A percentile compares a stretch with the other conserved stretches of the same genome.
These are phyloP conservation scores for Fraxinus pennsylvanica DNA, from an alignment of 257 asterid species.

Conservation along the genomic window DNA sequence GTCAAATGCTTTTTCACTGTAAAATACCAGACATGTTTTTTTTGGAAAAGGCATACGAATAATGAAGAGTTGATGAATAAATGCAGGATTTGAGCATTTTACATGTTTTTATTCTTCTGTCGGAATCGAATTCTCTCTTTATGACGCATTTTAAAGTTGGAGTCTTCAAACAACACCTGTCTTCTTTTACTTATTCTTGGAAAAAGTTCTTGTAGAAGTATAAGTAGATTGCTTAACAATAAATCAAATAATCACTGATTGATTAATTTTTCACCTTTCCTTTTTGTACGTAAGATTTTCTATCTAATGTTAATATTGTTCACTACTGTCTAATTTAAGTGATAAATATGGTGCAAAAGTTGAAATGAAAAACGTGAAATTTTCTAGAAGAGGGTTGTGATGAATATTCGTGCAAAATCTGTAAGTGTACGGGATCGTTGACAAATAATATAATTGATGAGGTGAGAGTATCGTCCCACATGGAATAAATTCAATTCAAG, in stretches of 20 bases:
- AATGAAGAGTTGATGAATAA: not conserved
- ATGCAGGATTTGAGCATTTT: not conserved
- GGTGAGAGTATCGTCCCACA: too few relatives aligned
- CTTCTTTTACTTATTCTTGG: not conserved
- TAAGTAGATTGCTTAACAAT: not conserved
- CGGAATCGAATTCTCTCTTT: not conserved
- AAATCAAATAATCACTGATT: not conserved
- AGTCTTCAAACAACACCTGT: not conserved
- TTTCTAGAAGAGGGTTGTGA: constrained; percentile 18
- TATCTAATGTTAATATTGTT: too few relatives aligned
- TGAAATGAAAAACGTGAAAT: constrained; percentile 10
- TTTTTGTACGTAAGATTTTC: too few relatives aligned
- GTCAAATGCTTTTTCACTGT: too few relatives aligned
- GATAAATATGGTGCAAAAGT: not conserved
- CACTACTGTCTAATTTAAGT: not conserved
- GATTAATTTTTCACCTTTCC: not conserved
- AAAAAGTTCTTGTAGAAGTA: not conserved
- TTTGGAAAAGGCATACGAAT: too few relatives aligned
- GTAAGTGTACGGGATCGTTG: too few relatives aligned
- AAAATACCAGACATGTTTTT: too few relatives aligned
- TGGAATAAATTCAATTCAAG: too few relatives aligned
- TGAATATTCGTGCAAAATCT: constrained; percentile 8
- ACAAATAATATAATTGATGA: too few relatives aligned
- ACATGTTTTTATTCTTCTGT: not conserved
- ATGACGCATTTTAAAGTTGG: not conserved